Base-by-base conservation (phyloP, 371 early-diverging fungal genomes). In the Apophysomyces elegans region DNA sequence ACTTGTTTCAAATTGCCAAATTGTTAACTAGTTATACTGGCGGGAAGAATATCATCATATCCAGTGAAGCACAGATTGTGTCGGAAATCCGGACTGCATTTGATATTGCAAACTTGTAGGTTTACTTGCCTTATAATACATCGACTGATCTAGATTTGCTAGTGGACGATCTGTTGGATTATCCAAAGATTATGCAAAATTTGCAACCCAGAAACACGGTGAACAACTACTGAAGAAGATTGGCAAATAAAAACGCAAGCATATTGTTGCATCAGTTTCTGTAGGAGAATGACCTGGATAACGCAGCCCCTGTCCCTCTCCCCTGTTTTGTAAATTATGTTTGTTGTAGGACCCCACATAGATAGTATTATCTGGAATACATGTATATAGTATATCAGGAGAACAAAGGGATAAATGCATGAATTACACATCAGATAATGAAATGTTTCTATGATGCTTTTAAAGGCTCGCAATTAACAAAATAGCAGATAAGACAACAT, bases 61-160 rank as follows among this genome's bases (percentile, higher is more conserved):
- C 76, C 14, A 79, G 79, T 58, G 75, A 67, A 37, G 76, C 76
- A 16, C 62, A 67, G 26, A 50, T 46, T 54, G 75, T 76, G 14
- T 66, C 79, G 26, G 73, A 76, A 32, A 61, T 79, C 2, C 68
- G 77, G 46, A 47, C 60, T 16, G 68, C 79, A 37, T 70, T 54
- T 43, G 74, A 72, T 68, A 58, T 76, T 38, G 61, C 68, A 54
- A 73, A 79, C 39, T 66, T 79, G 79, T 79, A 76, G 67, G 77
- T 60, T 32, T 46, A 9, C 47, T 39, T 46, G 37, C 41, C 41
- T 21, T 9, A 16, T 26, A 26, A 26, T 26, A 35, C 26, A 37
- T 38, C 43, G 14, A 37, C 66, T 58, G 18, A 38, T 59, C 11
- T 38, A 12, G 32, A 18, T 21, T 7, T 21, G 36, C 21, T 59